Percentiles rank a stretch among this genome's conserved stretches.
These are phyloP conservation scores for Protomyces inouyei DNA, from an alignment of 1,139 yeast genomes.

Conservation along the genomic window DNA sequence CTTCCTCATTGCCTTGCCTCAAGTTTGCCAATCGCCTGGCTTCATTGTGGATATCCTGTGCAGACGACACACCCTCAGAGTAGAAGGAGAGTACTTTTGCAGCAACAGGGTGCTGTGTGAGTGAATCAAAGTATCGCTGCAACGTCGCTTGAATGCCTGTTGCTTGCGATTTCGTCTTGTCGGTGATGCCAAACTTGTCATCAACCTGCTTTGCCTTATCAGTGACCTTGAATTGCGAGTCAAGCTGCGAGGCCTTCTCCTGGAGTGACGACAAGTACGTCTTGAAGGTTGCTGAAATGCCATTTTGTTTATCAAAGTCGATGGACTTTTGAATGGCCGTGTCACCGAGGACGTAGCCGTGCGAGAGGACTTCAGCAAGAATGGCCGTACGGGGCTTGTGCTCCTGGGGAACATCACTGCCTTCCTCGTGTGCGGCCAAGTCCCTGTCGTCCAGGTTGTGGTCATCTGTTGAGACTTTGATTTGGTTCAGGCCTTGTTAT, in stretches of 20 bases:
- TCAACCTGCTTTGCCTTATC: slow-evolving; percentile 50
- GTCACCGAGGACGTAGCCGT: slow-evolving; percentile 66
- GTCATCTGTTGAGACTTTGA: slow-evolving; percentile 34
- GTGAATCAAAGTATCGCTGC: slow-evolving; percentile 50
- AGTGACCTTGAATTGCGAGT: slow-evolving; percentile 56
- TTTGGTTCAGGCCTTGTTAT: slow-evolving; percentile 37
- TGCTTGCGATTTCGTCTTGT: slow-evolving; percentile 43
- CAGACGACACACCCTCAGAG: slow-evolving; percentile 53
- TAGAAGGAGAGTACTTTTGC: slow-evolving; percentile 52
- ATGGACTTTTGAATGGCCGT: slow-evolving; percentile 54
- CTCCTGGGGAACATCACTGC: slow-evolving; percentile 60
- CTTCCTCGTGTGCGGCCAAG: slow-evolving; percentile 18
- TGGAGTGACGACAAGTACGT: slow-evolving; percentile 46
- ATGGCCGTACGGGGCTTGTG: slow-evolving; percentile 72
- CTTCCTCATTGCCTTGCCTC: slow-evolving; percentile 41
- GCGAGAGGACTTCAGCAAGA: slow-evolving; percentile 68
- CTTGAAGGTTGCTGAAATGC: slow-evolving; percentile 55
- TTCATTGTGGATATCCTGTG: slow-evolving; percentile 62
- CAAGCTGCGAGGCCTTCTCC: slow-evolving; percentile 42
- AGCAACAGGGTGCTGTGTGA: slow-evolving; percentile 47
- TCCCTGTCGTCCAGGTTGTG: slow-evolving; percentile 31
- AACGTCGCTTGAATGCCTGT: slow-evolving; percentile 39
- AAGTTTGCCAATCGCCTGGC: slow-evolving; percentile 65
- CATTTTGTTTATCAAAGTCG: slow-evolving; percentile 60
- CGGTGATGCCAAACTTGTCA: slow-evolving; percentile 55